These are phyloP conservation scores for Geranium incanum DNA, from an alignment of 441 rosid species.

Conservation along the genomic window DNA sequence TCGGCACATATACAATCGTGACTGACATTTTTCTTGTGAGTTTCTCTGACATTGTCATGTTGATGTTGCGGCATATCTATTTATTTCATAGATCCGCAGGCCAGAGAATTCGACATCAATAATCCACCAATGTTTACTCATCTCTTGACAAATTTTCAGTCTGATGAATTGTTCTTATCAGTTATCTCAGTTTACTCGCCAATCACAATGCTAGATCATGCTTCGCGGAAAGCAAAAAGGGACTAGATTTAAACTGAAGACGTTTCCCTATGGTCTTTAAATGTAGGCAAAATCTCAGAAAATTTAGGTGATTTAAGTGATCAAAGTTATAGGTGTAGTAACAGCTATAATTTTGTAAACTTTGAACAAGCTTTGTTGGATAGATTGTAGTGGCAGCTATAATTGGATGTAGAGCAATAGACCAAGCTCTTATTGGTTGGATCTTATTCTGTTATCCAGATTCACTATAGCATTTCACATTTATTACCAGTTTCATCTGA, in stretches of 20 bases:
- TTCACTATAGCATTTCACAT: too few species aligned
- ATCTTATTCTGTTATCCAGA: too few species aligned
- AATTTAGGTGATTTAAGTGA: background rate
- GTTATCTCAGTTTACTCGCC: background rate
- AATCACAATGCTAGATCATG: background rate
- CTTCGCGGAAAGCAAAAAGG: background rate
- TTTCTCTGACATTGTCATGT: slow-evolving; percentile 4
- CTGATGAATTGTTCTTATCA: background rate
- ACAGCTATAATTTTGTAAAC: too few species aligned
- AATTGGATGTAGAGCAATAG: too few species aligned
- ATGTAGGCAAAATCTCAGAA: background rate
- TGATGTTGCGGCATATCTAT: background rate
- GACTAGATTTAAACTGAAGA: background rate
- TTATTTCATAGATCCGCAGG: background rate
- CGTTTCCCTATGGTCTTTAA: background rate
- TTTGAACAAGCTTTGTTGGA: too few species aligned
- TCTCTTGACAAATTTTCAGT: background rate
- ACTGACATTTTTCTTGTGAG: slow-evolving; percentile 93
- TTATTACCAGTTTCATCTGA: too few species aligned
- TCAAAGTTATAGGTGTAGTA: too few species aligned
- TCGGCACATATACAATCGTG: slow-evolving; percentile 58
- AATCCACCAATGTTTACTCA: background rate
- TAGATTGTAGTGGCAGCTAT: too few species aligned
- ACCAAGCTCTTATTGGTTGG: too few species aligned
- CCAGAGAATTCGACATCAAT: background rate